Conservation (phyloP, 345 rosid species). For the Eucalyptus fibrosa region DNA sequence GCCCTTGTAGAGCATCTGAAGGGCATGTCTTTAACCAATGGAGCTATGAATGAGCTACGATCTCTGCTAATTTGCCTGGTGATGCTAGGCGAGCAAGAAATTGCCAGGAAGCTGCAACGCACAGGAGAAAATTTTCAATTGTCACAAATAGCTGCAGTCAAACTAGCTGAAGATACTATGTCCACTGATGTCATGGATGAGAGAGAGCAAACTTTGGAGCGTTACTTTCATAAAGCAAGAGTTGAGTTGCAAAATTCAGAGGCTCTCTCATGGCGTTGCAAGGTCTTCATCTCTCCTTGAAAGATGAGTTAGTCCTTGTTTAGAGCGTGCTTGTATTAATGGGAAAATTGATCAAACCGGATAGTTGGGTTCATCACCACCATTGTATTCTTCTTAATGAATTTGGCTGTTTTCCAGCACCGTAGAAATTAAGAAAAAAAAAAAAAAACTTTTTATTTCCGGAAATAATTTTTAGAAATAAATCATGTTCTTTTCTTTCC, state of each 20-base stretch:
- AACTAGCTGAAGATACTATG: constrained; percentile 66
- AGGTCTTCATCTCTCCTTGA: constrained; percentile 51
- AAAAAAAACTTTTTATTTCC: rapidly evolving
- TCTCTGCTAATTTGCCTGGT: constrained; percentile 65
- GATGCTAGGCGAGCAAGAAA: constrained; percentile 55
- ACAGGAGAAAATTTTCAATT: constrained; percentile 65
- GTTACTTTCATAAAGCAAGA: constrained; percentile 23
- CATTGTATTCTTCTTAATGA: not conserved
- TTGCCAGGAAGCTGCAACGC: constrained; percentile 61
- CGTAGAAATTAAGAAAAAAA: not conserved
- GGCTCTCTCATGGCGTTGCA: constrained; percentile 62
- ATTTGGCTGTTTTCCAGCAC: not conserved
- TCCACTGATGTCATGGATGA: constrained; percentile 46
- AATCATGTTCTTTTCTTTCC: no score
- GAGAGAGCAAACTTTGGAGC: constrained; percentile 41
- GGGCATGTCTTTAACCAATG: constrained; percentile 59
- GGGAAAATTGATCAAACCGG: not conserved
- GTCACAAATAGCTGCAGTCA: constrained; percentile 68
- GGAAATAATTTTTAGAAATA: no score
- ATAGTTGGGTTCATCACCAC: not conserved
- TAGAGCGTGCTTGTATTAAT: not conserved
- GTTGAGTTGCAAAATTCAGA: constrained; percentile 27
- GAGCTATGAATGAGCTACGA: constrained; percentile 67
- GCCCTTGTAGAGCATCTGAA: constrained; percentile 92
- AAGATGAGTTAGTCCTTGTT: not conserved